A percentile compares a stretch with the other conserved stretches of the same genome.
These are phyloP conservation scores for Dendrocalamus sinicus DNA, from an alignment of 176 grass and related monocot genomes.

Conservation along the genomic window DNA sequence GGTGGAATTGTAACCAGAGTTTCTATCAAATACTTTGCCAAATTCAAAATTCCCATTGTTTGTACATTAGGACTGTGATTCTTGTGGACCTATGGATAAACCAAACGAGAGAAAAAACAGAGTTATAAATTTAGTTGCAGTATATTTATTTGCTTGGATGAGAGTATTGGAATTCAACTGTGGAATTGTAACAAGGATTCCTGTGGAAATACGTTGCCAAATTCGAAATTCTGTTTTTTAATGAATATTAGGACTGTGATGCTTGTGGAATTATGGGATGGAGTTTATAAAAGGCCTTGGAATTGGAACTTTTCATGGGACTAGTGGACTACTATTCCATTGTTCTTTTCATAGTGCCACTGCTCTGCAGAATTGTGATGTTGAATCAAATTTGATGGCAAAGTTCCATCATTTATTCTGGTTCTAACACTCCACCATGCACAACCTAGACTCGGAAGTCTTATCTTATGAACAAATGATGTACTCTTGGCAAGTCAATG, in stretches of 20 bases:
- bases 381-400: neutral
- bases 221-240: neutral
- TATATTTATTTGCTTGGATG: neutral
- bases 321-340: conserved; percentile 25
- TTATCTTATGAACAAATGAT: neutral
- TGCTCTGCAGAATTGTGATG: neutral
- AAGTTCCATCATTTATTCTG: neutral
- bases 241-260: conserved; percentile 12
- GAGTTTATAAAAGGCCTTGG: neutral
- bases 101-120: neutral
- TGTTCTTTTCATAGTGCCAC: conserved; percentile 13
- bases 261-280: neutral
- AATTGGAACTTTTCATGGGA: neutral
- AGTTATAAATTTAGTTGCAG: neutral
- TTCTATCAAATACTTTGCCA: neutral
- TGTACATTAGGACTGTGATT: neutral
- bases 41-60: neutral
- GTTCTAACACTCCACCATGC: conserved; percentile 5
- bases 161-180: neutral
- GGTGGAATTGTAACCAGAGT: neutral
- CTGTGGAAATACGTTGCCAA: conserved; percentile 26
- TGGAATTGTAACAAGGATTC: neutral
- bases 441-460: neutral
- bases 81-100: neutral
- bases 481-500: conserved; percentile 7